A percentile compares a stretch with the other conserved stretches of the same genome.
These are phyloP conservation scores for Cucumis hystrix DNA, from an alignment of 306 rosid species.

Conservation along the genomic window DNA sequence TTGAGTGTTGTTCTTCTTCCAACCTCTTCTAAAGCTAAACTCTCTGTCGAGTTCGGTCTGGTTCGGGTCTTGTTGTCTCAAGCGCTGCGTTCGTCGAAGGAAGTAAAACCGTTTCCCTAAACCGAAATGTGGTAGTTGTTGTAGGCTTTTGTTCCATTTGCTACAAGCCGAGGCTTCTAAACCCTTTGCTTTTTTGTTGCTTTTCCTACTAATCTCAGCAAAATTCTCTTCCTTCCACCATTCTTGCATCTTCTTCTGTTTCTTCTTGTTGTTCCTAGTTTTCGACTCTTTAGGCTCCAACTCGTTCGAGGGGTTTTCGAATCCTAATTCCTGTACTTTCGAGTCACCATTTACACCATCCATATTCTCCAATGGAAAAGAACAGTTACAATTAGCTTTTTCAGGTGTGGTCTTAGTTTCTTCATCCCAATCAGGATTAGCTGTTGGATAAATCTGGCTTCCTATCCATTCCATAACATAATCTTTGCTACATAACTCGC, in stretches of 20 bases:
- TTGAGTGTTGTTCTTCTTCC: slow-evolving; percentile 45
- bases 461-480: slow-evolving; percentile 97
- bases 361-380: slow-evolving; percentile 35
- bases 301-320: slow-evolving; percentile 15
- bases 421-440: slow-evolving; percentile 72
- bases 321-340: slow-evolving; percentile 22
- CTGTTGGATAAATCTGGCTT: slow-evolving; percentile 77
- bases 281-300: slow-evolving; percentile 32
- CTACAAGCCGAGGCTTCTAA: slow-evolving; percentile 15
- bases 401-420: slow-evolving; percentile 45
- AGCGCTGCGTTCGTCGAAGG: slow-evolving; percentile 30
- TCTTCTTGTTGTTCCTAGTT: slow-evolving; percentile 48
- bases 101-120: slow-evolving; percentile 48
- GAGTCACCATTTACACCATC: slow-evolving; percentile 31
- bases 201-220: slow-evolving; percentile 70
- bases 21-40: slow-evolving; percentile 84
- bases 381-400: slow-evolving; percentile 25
- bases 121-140: slow-evolving; percentile 65
- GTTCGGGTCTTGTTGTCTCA: slow-evolving; percentile 24
- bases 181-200: slow-evolving; percentile 34
- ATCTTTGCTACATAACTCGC: slow-evolving; percentile 73
- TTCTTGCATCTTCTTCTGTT: slow-evolving; percentile 78
- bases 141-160: slow-evolving; percentile 60
- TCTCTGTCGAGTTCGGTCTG: slow-evolving; percentile 55
- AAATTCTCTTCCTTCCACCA: slow-evolving; percentile 98